These are phyloP conservation scores for Aureobasidium musti DNA, from an alignment of 2,329 filamentous ascomycete species.

Conservation along the genomic window DNA sequence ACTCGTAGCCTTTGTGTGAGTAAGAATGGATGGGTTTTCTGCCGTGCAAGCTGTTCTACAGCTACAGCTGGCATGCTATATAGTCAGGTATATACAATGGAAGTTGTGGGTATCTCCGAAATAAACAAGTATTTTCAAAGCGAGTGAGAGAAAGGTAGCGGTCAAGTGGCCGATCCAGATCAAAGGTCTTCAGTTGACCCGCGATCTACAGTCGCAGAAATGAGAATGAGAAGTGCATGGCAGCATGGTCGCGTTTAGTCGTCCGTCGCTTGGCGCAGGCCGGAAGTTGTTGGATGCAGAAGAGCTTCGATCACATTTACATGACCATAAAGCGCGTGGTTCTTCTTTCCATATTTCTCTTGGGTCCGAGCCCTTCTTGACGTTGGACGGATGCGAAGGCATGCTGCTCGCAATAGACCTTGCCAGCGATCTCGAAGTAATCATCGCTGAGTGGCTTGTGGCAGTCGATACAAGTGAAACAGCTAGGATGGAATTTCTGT, in stretches of 20 bases:
- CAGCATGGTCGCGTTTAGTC: constrained; percentile 21
- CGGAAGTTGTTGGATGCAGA: not conserved
- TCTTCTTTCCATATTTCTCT: constrained; percentile 36
- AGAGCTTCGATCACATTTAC: constrained; percentile 28
- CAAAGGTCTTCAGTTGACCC: not conserved
- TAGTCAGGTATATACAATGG: constrained; percentile 18
- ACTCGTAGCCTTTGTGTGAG: not conserved
- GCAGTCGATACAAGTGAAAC: constrained; percentile 83
- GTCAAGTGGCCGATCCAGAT: not conserved
- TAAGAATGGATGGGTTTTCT: not conserved
- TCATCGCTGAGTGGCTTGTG: constrained; percentile 73
- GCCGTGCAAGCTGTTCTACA: constrained; percentile 19
- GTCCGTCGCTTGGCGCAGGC: not conserved
- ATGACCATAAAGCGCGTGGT: constrained; percentile 44
- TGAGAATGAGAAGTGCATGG: constrained; percentile 14
- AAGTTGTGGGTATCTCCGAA: constrained; percentile 24
- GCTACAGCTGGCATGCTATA: constrained; percentile 7
- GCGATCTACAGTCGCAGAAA: not conserved
- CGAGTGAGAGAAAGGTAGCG: not conserved
- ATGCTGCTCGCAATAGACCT: constrained; percentile 83
- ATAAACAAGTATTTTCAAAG: constrained; percentile 19
- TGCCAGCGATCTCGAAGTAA: constrained; percentile 85
- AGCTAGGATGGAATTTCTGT: constrained; percentile 82
- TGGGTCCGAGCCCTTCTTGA: constrained; percentile 24
- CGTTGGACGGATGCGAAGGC: constrained; percentile 55